These are phyloP conservation scores for Roridomyces roridus DNA, from an alignment of 768 basidiomycete species.

Conservation along the genomic window DNA sequence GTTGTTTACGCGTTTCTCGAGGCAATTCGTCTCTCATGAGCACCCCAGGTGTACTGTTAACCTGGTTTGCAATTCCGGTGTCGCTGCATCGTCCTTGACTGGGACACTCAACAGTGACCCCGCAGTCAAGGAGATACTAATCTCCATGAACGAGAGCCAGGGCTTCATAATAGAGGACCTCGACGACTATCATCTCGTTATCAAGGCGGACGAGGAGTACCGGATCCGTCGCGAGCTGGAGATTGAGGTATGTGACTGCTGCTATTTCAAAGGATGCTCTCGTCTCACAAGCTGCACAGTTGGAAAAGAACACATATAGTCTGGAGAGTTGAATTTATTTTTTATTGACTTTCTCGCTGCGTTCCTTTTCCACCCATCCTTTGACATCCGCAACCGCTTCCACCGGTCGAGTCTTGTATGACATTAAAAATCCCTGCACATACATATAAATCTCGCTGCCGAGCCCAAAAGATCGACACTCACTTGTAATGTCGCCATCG, in stretches of 20 bases:
- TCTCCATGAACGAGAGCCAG: slow-evolving; percentile 80
- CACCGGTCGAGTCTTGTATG: slow-evolving; percentile 35
- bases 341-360: background rate
- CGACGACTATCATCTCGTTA: slow-evolving; percentile 83
- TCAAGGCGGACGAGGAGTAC: slow-evolving; percentile 84
- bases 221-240: slow-evolving; percentile 76
- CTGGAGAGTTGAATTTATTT: slow-evolving; percentile 46
- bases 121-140: slow-evolving; percentile 87
- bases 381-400: slow-evolving; percentile 41
- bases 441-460: background rate
- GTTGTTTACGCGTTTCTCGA: background rate
- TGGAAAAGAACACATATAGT: slow-evolving; percentile 89
- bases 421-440: slow-evolving; percentile 29
- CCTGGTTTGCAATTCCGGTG: slow-evolving; percentile 7
- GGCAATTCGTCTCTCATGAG: background rate
- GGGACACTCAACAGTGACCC: slow-evolving; percentile 62
- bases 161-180: slow-evolving; percentile 88
- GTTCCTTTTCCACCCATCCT: slow-evolving; percentile 53
- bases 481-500: slow-evolving; percentile 55
- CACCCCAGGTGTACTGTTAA: slow-evolving; percentile 15
- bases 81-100: background rate
- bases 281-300: slow-evolving; percentile 41
- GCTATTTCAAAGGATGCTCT: background rate
- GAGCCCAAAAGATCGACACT: background rate
- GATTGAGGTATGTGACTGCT: slow-evolving; percentile 62